phyloP scores from a whole-genome alignment of 139 green algal genomes.

The Coccomyxa sp. region DNA sequence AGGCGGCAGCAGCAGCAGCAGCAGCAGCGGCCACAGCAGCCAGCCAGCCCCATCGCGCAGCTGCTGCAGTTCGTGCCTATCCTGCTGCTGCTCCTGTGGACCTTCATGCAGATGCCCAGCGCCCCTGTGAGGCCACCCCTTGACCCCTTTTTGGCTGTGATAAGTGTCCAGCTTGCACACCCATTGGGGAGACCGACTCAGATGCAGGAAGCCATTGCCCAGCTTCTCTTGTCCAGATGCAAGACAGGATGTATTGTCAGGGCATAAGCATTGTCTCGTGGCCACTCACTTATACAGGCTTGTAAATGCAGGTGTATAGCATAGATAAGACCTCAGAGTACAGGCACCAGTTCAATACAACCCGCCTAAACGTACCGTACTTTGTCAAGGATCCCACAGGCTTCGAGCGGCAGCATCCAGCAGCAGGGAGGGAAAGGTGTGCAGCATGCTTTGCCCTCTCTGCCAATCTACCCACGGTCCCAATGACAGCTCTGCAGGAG shows the following conservation, averaged over 20 bases:
- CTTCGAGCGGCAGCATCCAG: slow-evolving; percentile 15
- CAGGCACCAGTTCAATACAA: slow-evolving; percentile 9
- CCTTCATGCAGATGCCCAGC: slow-evolving; percentile 24
- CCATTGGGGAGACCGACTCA: not conserved
- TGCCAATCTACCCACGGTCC: not conserved
- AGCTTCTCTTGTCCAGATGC: not conserved
- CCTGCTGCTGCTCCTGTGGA: slow-evolving; percentile 49
- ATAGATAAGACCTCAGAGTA: slow-evolving; percentile 11
- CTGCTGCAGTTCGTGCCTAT: slow-evolving; percentile 42
- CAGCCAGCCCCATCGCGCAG: slow-evolving; percentile 12
- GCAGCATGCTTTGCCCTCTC: not conserved
- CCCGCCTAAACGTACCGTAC: slow-evolving; percentile 12
- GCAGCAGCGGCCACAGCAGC: not conserved
- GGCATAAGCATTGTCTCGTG: not conserved
- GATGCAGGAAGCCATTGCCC: not conserved
- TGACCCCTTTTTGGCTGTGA: not conserved
- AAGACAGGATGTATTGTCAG: not conserved
- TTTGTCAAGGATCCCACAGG: slow-evolving; percentile 16
- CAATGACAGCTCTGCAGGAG: not conserved
- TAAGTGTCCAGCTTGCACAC: not conserved
- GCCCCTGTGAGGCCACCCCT: not conserved
- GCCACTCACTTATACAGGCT: not conserved
- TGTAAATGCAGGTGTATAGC: slow-evolving; percentile 17
- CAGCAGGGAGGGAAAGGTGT: slow-evolving; percentile 13
- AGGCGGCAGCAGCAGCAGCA: slow-evolving; percentile 5